phyloP scores from a whole-genome alignment of 176 grass and related monocot genomes.

The Oryza rufipogon region DNA sequence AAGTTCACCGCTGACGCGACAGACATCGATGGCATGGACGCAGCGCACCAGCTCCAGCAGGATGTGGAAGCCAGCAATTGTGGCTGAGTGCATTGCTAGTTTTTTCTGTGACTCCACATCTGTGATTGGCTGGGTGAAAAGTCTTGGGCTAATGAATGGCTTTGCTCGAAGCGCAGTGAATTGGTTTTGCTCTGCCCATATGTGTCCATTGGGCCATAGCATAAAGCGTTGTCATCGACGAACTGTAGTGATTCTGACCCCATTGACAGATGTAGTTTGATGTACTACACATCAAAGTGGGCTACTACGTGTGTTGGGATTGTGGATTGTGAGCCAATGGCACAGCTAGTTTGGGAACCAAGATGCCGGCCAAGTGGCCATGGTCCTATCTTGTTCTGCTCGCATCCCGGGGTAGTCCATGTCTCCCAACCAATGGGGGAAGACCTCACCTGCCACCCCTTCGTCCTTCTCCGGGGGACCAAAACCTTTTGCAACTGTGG shows the following conservation, averaged over 20 bases:
- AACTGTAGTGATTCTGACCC: slow-evolving; percentile 17
- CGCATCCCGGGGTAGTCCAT: background rate
- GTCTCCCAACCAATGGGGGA: background rate
- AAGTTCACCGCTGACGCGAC: slow-evolving; percentile 26
- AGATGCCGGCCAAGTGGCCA: background rate
- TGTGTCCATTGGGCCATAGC: background rate
- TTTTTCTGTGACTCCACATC: background rate
- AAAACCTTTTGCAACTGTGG: background rate
- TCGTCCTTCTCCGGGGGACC: slow-evolving; percentile 14
- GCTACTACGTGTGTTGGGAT: background rate
- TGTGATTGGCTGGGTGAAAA: background rate
- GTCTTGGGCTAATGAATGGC: background rate
- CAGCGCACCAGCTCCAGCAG: background rate
- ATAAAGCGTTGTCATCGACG: background rate
- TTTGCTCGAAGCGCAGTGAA: background rate
- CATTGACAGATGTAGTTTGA: slow-evolving; percentile 25
- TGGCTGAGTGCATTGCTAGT: background rate
- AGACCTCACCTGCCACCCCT: background rate
- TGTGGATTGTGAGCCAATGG: background rate
- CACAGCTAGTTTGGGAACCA: background rate
- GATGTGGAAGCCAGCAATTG: background rate
- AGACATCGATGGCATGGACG: background rate
- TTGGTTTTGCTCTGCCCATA: background rate
- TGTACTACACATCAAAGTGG: slow-evolving; percentile 3
- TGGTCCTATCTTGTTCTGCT: slow-evolving; percentile 28